phyloP scores from a whole-genome alignment of 106 monocot species.

The Vanilla planifolia region DNA sequence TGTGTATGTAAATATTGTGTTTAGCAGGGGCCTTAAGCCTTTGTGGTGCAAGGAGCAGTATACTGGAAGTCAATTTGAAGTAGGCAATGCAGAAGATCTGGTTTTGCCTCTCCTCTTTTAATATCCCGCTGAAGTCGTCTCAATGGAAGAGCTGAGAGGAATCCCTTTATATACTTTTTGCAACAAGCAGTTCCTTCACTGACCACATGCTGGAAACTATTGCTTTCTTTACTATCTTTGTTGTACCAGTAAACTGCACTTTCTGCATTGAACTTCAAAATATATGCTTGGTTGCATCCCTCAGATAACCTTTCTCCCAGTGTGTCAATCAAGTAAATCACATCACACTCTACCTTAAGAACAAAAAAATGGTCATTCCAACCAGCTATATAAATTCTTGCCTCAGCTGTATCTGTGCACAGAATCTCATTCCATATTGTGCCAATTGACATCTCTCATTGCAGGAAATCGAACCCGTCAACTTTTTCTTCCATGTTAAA shows the following conservation, averaged over 20 bases:
- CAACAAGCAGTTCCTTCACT: conserved; percentile 32
- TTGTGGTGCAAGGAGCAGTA: conserved; percentile 10
- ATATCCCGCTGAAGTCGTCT: conserved; percentile 32
- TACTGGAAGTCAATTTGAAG: conserved; percentile 62
- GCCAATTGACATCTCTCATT: conserved; percentile 42
- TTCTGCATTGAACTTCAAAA: conserved; percentile 36
- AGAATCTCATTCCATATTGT: conserved; percentile 33
- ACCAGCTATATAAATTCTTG: conserved; percentile 31
- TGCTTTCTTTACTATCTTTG: background rate
- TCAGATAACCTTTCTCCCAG: conserved; percentile 50
- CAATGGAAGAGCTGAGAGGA: conserved; percentile 47
- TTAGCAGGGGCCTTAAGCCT: too few species aligned
- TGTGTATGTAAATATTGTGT: too few species aligned
- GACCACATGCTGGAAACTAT: background rate
- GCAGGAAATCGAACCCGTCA: conserved; percentile 17
- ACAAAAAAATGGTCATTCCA: conserved; percentile 75
- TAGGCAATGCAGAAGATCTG: conserved; percentile 11
- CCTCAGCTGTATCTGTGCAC: background rate
- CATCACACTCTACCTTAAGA: conserved; percentile 38
- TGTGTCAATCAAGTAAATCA: conserved; percentile 44
- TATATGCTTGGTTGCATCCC: conserved; percentile 48
- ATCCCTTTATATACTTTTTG: conserved; percentile 46
- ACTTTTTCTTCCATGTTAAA: conserved; percentile 16
- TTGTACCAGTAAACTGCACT: conserved; percentile 14
- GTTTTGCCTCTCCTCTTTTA: conserved; percentile 7